These are phyloP conservation scores for Leccinum ochraceum DNA, from an alignment of 768 basidiomycete genomes.

Conservation along the genomic window DNA sequence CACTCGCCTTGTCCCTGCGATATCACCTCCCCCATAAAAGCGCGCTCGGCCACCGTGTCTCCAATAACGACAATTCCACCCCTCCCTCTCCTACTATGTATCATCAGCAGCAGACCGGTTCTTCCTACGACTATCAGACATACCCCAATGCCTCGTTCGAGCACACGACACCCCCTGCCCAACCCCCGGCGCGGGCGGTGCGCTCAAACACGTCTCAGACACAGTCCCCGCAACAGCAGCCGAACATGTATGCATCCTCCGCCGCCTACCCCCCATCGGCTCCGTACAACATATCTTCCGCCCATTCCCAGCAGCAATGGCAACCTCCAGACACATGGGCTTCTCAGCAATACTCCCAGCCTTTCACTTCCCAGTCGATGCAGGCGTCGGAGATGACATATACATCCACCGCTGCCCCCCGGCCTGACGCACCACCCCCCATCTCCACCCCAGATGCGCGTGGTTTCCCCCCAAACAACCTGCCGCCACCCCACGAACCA, in stretches of 20 bases:
- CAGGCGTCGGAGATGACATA: slow-evolving; percentile 37
- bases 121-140: slow-evolving; percentile 52
- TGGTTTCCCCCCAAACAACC: slow-evolving; percentile 27
- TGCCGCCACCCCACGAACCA: slow-evolving; percentile 32
- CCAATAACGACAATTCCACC: slow-evolving; percentile 33
- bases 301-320: slow-evolving; percentile 42
- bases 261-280: slow-evolving; percentile 30
- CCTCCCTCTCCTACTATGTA: slow-evolving; percentile 55
- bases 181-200: slow-evolving; percentile 30
- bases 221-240: slow-evolving; percentile 32
- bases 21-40: slow-evolving; percentile 33
- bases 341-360: slow-evolving; percentile 33
- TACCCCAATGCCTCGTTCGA: slow-evolving; percentile 37
- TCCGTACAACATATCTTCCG: slow-evolving; percentile 29
- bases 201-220: slow-evolving; percentile 35
- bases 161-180: slow-evolving; percentile 28
- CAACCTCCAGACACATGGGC: slow-evolving; percentile 38
- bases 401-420: slow-evolving; percentile 22
- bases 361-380: slow-evolving; percentile 36
- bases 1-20: slow-evolving; percentile 28
- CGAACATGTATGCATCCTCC: slow-evolving; percentile 31
- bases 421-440: slow-evolving; percentile 20
- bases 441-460: slow-evolving; percentile 34
- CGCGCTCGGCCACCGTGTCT: slow-evolving; percentile 23
- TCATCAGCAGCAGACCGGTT: slow-evolving; percentile 44